Percentiles rank a stretch among this genome's conserved stretches.
Conservation (phyloP, 148 eudicot species). For the Rhododendron williamsianum region DNA sequence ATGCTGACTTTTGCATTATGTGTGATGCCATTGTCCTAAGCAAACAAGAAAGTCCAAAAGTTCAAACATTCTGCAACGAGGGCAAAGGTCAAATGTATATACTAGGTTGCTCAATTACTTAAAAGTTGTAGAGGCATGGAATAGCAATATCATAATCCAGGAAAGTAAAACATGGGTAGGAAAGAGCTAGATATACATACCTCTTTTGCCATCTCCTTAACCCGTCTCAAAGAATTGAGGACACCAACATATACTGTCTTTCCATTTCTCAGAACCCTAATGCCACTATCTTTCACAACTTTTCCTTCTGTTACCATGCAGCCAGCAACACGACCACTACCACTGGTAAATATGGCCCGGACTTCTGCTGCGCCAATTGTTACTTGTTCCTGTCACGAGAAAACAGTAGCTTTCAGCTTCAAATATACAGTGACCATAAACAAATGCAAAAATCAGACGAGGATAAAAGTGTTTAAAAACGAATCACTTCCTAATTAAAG, state of each 20-base stretch:
- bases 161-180: not conserved
- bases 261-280: constrained; percentile 66
- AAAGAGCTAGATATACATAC: constrained; percentile 25
- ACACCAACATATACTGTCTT: constrained; percentile 63
- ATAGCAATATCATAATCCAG: not conserved
- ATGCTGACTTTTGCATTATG: not conserved
- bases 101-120: not conserved
- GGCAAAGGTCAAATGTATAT: not conserved
- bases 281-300: constrained; percentile 73
- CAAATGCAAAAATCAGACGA: not conserved
- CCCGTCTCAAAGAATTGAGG: constrained; percentile 80
- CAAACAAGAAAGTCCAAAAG: not conserved
- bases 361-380: constrained; percentile 82
- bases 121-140: not conserved
- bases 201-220: constrained; percentile 92
- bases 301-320: constrained; percentile 97
- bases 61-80: not conserved
- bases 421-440: not conserved
- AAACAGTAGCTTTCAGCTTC: constrained; percentile 10
- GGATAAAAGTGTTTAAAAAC: not conserved
- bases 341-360: constrained; percentile 87
- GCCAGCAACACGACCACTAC: constrained; percentile 98
- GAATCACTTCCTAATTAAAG: not conserved
- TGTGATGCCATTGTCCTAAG: not conserved
- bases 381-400: constrained; percentile 63